Percentiles rank a stretch among this genome's conserved stretches.
Conservation (phyloP, 371 early-diverging fungal species). For the Nematocida sp. region DNA sequence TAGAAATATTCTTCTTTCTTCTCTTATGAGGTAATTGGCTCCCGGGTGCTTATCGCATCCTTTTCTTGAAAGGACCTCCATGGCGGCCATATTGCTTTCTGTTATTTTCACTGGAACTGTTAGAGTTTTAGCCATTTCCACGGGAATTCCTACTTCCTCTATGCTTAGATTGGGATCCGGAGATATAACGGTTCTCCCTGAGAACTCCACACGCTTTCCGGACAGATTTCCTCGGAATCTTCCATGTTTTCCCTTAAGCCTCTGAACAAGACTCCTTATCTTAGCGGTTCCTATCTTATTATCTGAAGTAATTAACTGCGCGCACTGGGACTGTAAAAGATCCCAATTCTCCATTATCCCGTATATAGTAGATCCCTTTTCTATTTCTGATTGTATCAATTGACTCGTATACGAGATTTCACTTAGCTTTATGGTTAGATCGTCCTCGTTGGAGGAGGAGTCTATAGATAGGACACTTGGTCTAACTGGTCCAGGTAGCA, state of each 20-base stretch:
- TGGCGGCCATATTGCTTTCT: slow-evolving; percentile 74
- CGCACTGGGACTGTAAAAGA: slow-evolving; percentile 83
- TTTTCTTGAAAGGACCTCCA: slow-evolving; percentile 73
- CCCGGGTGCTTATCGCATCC: slow-evolving; percentile 88
- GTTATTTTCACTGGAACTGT: slow-evolving; percentile 94
- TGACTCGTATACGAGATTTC: slow-evolving; percentile 89
- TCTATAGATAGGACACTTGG: slow-evolving; percentile 89
- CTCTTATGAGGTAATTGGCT: slow-evolving; percentile 76
- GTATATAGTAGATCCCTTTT: slow-evolving; percentile 74
- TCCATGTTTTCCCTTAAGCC: slow-evolving; percentile 97
- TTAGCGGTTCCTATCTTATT: slow-evolving; percentile 74
- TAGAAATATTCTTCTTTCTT: slow-evolving; percentile 50
- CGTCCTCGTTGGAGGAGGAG: slow-evolving; percentile 87
- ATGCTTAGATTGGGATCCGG: slow-evolving; percentile 97
- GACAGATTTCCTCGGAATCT: slow-evolving; percentile 97
- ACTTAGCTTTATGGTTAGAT: slow-evolving; percentile 89
- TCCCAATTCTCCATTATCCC: slow-evolving; percentile 84
- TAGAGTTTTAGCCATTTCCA: slow-evolving; percentile 81
- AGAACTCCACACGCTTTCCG: slow-evolving; percentile 98
- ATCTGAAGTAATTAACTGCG: slow-evolving; percentile 91
- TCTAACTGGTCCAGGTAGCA: slow-evolving; percentile 91
- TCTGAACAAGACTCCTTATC: slow-evolving; percentile 80
- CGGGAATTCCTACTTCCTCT: slow-evolving; percentile 91
- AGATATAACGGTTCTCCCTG: slow-evolving; percentile 96
- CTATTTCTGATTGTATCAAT: slow-evolving; percentile 75